Evolutionary conservation across 257 asterid species (phyloP).

Genomic region (Avicennia marina): DNA sequence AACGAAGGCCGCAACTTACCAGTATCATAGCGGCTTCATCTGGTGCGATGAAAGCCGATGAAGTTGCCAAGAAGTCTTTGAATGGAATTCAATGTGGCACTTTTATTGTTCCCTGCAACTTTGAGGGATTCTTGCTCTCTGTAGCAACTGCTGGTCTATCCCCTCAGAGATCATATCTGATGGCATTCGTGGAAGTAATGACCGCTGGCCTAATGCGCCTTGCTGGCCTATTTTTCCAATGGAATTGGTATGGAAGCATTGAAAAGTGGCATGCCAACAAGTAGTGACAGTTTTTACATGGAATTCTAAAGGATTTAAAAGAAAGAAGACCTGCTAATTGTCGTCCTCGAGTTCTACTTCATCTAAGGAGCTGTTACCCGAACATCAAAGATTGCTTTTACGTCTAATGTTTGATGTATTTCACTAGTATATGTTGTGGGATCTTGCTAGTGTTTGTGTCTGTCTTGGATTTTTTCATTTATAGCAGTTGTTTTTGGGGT

Average conservation of each 20-base stretch:
- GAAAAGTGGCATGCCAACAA: conserved; percentile 56
- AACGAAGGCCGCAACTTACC: conserved; percentile 74
- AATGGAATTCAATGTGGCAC: conserved; percentile 61
- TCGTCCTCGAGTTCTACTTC: too few species aligned
- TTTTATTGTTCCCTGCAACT: conserved; percentile 78
- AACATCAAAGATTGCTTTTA: too few species aligned
- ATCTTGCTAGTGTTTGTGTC: too few species aligned
- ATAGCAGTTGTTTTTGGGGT: too few species aligned
- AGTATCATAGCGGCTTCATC: conserved; percentile 82
- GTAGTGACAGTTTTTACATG: too few species aligned
- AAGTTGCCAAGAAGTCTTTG: conserved; percentile 70
- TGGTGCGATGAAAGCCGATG: conserved; percentile 88
- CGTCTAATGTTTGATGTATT: too few species aligned
- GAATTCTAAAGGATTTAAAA: too few species aligned
- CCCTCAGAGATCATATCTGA: conserved; percentile 78
- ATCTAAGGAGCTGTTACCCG: too few species aligned
- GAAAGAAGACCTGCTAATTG: too few species aligned
- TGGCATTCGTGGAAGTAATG: conserved; percentile 81
- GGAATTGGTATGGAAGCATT: conserved; percentile 83
- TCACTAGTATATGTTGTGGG: too few species aligned
- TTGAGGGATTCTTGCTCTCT: conserved; percentile 69
- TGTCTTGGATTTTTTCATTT: too few species aligned
- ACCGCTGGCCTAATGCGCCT: conserved; percentile 55
- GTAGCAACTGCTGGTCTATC: conserved; percentile 81
- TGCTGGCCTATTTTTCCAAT: conserved; percentile 74